Evolutionary conservation across 1,284 basidiomycete species (phyloP).

Genomic region (Hypsizygus ulmarius): DNA sequence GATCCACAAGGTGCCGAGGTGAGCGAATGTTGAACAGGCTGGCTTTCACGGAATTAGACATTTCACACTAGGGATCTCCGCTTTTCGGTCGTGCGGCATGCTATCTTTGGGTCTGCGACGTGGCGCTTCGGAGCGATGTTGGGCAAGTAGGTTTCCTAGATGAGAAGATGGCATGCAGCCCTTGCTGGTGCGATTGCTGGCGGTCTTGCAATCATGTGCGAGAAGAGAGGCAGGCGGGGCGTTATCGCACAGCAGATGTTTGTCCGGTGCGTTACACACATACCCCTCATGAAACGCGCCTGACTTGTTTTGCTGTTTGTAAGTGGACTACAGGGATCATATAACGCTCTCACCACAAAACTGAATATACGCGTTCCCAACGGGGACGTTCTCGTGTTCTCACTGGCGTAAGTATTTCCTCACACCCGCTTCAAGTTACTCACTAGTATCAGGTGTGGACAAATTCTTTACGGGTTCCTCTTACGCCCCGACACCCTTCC

Average conservation of each 20-base stretch:
- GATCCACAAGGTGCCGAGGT: conserved; percentile 64
- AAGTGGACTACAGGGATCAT: conserved; percentile 83
- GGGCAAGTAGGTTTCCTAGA: conserved; percentile 50
- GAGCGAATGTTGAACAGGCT: conserved; percentile 16
- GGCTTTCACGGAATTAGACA: not conserved
- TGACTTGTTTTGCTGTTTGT: not conserved
- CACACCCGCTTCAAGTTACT: not conserved
- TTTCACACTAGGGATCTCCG: conserved; percentile 42
- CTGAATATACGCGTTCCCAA: conserved; percentile 76
- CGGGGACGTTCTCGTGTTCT: conserved; percentile 84
- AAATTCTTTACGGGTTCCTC: conserved; percentile 87
- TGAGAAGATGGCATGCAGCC: conserved; percentile 83
- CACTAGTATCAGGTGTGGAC: conserved; percentile 60
- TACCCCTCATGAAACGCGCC: not conserved
- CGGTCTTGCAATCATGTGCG: conserved; percentile 80
- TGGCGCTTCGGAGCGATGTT: conserved; percentile 85
- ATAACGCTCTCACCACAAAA: conserved; percentile 68
- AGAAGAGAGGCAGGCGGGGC: conserved; percentile 66
- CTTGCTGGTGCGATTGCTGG: conserved; percentile 84
- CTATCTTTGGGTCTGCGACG: conserved; percentile 78
- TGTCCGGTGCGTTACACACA: conserved; percentile 58
- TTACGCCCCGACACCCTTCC: conserved; percentile 83
- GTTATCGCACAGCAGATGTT: conserved; percentile 91
- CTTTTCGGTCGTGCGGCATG: conserved; percentile 64
- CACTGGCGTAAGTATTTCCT: conserved; percentile 56